These are phyloP conservation scores for Coemansia sp. DNA, from an alignment of 192 early-diverging fungal species.

Conservation along the genomic window DNA sequence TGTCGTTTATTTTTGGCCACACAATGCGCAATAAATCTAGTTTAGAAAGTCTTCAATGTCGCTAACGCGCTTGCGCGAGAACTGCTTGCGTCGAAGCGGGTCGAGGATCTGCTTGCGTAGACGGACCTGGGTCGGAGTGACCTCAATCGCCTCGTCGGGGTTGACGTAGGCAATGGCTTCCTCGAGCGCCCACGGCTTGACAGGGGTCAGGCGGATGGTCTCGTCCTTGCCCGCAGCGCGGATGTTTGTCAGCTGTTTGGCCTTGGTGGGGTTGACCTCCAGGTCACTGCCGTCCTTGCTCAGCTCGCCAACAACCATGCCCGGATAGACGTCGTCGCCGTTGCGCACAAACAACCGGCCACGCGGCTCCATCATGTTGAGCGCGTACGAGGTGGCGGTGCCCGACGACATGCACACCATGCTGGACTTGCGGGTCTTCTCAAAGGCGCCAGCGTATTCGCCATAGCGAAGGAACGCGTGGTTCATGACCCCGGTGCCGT, in stretches of 20 bases:
- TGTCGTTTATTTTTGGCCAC: not conserved
- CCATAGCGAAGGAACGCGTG: constrained; percentile 71
- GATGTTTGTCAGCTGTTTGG: constrained; percentile 78
- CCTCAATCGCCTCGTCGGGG: constrained; percentile 81
- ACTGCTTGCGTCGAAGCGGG: constrained; percentile 58
- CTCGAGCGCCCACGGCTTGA: constrained; percentile 64
- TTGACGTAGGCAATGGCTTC: constrained; percentile 72
- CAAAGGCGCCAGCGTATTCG: constrained; percentile 66
- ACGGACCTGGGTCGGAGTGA: constrained; percentile 69
- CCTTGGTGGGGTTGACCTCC: constrained; percentile 80
- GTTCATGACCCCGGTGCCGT: constrained; percentile 77
- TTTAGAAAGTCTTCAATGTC: constrained; percentile 39
- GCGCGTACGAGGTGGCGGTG: constrained; percentile 67
- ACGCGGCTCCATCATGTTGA: constrained; percentile 70
- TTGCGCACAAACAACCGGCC: constrained; percentile 74
- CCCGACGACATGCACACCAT: constrained; percentile 69
- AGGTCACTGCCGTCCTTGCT: constrained; percentile 66
- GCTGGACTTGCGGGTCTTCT: constrained; percentile 71
- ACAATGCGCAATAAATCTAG: constrained; percentile 5
- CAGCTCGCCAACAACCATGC: constrained; percentile 86
- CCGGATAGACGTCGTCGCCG: constrained; percentile 72
- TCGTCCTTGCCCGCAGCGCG: constrained; percentile 78
- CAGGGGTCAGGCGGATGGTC: constrained; percentile 64
- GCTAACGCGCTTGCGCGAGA: constrained; percentile 45
- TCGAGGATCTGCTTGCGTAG: constrained; percentile 75